A percentile compares a stretch with the other conserved stretches of the same genome.
Evolutionary conservation across 2,329 filamentous ascomycete genomes (phyloP).

Genomic region (Ceratocystis harringtonii): DNA sequence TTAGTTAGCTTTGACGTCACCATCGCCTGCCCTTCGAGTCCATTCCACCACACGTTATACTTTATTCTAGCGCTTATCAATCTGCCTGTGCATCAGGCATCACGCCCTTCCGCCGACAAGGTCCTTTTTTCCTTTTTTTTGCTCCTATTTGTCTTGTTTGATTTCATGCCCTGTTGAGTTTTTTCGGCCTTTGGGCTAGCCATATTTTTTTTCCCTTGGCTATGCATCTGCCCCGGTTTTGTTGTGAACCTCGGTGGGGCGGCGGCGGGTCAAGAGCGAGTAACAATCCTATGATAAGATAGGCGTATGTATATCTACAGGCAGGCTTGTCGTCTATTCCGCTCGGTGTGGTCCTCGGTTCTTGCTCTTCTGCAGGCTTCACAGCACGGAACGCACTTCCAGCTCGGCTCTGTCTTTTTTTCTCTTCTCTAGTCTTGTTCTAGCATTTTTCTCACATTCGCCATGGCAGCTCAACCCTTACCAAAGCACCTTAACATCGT

Average conservation of each 20-base stretch:
- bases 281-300: background rate
- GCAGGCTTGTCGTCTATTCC: background rate
- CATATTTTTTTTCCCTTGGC: too few species aligned
- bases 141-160: background rate
- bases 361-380: background rate
- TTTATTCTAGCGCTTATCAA: background rate
- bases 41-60: background rate
- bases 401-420: too few species aligned
- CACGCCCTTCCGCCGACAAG: background rate
- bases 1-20: background rate
- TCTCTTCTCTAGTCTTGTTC: background rate
- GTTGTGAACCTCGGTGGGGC: background rate
- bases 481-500: constrained; percentile 15
- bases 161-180: too few species aligned
- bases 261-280: background rate
- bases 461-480: background rate
- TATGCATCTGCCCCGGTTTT: background rate
- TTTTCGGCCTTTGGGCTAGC: too few species aligned
- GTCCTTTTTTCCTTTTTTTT: background rate
- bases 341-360: background rate
- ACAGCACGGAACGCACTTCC: too few species aligned
- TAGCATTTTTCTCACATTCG: background rate
- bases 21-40: background rate
- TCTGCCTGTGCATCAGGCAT: background rate
- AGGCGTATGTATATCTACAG: background rate